These are phyloP conservation scores for Ogataea angusta DNA, from an alignment of 805 yeast species.

Conservation along the genomic window DNA sequence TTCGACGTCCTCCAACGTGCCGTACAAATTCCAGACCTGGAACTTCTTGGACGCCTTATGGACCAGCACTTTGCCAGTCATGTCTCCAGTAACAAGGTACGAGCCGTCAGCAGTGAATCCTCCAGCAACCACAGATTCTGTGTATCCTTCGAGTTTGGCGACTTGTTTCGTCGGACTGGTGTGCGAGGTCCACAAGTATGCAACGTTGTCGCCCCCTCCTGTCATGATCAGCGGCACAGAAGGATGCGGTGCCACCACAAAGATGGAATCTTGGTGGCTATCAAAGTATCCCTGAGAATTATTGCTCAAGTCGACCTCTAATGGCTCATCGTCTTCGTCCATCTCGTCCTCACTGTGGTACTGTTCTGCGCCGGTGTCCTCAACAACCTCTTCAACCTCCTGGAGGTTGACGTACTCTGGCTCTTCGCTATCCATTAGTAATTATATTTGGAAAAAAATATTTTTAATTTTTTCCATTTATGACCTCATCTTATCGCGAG, in stretches of 20 bases:
- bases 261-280: conserved; percentile 83
- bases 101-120: conserved; percentile 82
- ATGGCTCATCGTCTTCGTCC: conserved; percentile 44
- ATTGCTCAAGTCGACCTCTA: conserved; percentile 84
- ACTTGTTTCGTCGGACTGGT: conserved; percentile 79
- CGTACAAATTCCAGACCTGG: conserved; percentile 72
- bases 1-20: conserved; percentile 79
- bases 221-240: conserved; percentile 78
- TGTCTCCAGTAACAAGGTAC: conserved; percentile 84
- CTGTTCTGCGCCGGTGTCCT: conserved; percentile 29
- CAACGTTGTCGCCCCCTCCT: conserved; percentile 94
- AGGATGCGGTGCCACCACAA: conserved; percentile 80
- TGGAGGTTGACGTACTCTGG: conserved; percentile 28
- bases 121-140: conserved; percentile 83
- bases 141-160: conserved; percentile 73
- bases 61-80: conserved; percentile 82
- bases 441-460: neutral
- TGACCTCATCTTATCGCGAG: conserved; percentile 4
- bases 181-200: conserved; percentile 90
- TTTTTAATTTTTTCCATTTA: neutral
- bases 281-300: conserved; percentile 90
- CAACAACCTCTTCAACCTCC: conserved; percentile 34
- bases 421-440: conserved; percentile 19
- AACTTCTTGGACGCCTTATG: conserved; percentile 73
- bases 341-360: conserved; percentile 38